Evolutionary conservation across 164 flowering plant genomes (phyloP).

Genomic region (Nelumbo lutea): DNA sequence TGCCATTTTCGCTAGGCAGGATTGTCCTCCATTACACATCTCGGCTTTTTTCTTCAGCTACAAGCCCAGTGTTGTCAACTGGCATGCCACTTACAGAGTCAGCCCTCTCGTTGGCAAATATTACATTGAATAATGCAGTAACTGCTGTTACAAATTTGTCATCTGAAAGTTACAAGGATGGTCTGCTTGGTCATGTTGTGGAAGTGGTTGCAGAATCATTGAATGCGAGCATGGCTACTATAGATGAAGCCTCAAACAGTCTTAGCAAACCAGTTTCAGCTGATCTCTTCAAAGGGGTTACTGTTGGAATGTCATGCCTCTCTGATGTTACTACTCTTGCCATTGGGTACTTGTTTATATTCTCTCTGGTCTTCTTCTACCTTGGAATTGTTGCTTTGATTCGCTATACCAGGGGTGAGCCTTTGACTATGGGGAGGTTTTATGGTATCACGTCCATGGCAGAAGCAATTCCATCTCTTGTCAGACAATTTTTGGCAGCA

Average conservation of each 20-base stretch:
- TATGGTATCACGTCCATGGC: constrained; percentile 84
- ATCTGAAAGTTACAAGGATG: constrained; percentile 39
- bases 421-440: constrained; percentile 79
- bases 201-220: constrained; percentile 47
- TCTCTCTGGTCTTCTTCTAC: constrained; percentile 62
- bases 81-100: constrained; percentile 63
- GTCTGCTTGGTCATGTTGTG: constrained; percentile 35
- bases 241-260: constrained; percentile 38
- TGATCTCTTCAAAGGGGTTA: constrained; percentile 53
- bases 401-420: constrained; percentile 86
- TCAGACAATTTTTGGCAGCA: constrained; percentile 88
- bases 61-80: constrained; percentile 52
- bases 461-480: constrained; percentile 84
- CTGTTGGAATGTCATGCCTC: constrained; percentile 58
- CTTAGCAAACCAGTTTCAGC: constrained; percentile 36
- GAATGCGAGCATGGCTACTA: constrained; percentile 43
- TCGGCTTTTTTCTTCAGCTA: constrained; percentile 64
- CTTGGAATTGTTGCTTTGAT: constrained; percentile 74
- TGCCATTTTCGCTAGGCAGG: constrained; percentile 95
- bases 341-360: constrained; percentile 78
- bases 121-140: constrained; percentile 65
- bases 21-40: constrained; percentile 58
- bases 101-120: constrained; percentile 69
- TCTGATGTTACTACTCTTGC: constrained; percentile 95
- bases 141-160: constrained; percentile 64